A percentile compares a stretch with the other conserved stretches of the same genome.
Conservation (phyloP, 192 early-diverging fungal species). For the Endogone sp. region DNA sequence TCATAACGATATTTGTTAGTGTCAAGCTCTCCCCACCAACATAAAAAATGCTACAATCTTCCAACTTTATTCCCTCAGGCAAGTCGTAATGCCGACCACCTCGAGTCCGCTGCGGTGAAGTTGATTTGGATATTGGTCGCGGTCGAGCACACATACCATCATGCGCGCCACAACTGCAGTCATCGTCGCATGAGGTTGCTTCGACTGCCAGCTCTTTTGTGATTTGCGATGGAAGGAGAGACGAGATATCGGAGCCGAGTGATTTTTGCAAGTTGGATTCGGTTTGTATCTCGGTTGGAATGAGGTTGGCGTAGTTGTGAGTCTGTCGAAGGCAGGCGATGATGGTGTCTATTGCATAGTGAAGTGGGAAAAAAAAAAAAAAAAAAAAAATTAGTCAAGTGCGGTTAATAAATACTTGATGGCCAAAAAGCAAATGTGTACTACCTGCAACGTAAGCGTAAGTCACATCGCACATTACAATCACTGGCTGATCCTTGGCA, state of each 20-base stretch:
- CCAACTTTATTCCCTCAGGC: slow-evolving; percentile 36
- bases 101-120: slow-evolving; percentile 7
- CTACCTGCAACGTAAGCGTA: slow-evolving; percentile 59
- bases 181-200: slow-evolving; percentile 9
- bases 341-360: slow-evolving; percentile 11
- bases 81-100: slow-evolving; percentile 53
- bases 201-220: slow-evolving; percentile 17
- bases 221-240: not conserved
- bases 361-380: too few species aligned
- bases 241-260: slow-evolving; percentile 8
- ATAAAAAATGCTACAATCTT: slow-evolving; percentile 75
- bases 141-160: not conserved
- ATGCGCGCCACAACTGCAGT: not conserved
- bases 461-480: slow-evolving; percentile 75
- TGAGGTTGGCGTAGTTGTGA: slow-evolving; percentile 27
- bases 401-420: too few species aligned
- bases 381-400: too few species aligned
- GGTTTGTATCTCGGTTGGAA: slow-evolving; percentile 40
- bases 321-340: slow-evolving; percentile 1
- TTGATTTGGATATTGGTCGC: not conserved
- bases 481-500: slow-evolving; percentile 38
- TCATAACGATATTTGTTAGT: slow-evolving; percentile 86
- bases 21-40: slow-evolving; percentile 79
- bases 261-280: slow-evolving; percentile 23
- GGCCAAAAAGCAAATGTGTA: too few species aligned